Evolutionary conservation across 768 basidiomycete species (phyloP), one percentile per base, ranked within the genome.

Genomic region (Boletellus ananiceps): DNA sequence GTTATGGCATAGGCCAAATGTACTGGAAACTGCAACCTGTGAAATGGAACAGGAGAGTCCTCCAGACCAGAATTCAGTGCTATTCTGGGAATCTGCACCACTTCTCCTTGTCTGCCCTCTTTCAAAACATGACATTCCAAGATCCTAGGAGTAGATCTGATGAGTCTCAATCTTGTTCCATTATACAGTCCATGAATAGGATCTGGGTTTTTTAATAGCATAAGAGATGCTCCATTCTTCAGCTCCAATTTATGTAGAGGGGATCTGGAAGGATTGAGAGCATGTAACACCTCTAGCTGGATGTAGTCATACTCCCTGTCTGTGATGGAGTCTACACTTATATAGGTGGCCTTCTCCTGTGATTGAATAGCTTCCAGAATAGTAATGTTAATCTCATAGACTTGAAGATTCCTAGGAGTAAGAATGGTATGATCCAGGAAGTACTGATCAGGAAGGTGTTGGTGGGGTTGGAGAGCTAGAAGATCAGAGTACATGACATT

Each of bases 181-280:
- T 74, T 73, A 50, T 69, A 74, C 0, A 76, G 54, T 0, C 74
- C 71, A 21, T 59, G 38, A 0, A 45, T 13, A 6, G 74, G 69
- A 39, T 63, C 56, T 13, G 79, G 55, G 54, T 81, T 79, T 0
- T 72, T 44, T 1, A 80, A 58, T 0, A 79, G 54, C 50, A 79
- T 78, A 0, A 79, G 39, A 4, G 72, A 63, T 18, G 56, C 56
- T 41, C 67, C 63, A 51, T 57, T 15, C 49, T 74, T 66, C 25
- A 74, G 49, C 5, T 51, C 47, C 1, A 74, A 53, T n/a, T 70
- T 51, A 0, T 65, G 60, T 8, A 69, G 62, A 2, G 78, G 78
- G 34, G 79, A 59, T 8, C 71, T 68, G 35, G 69, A 60, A 3
- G 64, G 52, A 27, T 66, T 63, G 15, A 80, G 44, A 0, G 66